phyloP scores from a whole-genome alignment of 2,329 filamentous ascomycete genomes.

The Trichoderma polysporum region DNA sequence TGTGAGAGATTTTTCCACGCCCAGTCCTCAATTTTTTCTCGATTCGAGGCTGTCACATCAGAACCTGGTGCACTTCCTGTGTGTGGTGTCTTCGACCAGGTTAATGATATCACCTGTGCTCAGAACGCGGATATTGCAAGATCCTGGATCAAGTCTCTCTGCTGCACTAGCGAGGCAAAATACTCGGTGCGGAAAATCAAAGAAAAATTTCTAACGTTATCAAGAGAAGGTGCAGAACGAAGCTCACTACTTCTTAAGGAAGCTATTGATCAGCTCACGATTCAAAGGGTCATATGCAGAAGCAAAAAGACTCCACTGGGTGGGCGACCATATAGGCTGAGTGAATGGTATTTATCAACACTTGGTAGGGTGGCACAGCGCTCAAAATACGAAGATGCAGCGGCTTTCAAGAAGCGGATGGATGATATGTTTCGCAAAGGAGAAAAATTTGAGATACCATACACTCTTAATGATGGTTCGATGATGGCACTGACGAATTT shows the following conservation, averaged over 20 bases:
- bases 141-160: slow-evolving; percentile 61
- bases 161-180: slow-evolving; percentile 50
- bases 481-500: slow-evolving; percentile 68
- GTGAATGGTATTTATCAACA: slow-evolving; percentile 55
- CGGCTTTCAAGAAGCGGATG: slow-evolving; percentile 58
- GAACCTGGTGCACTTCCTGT: slow-evolving; percentile 44
- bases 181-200: slow-evolving; percentile 51
- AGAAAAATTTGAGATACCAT: slow-evolving; percentile 49
- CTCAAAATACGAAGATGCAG: slow-evolving; percentile 58
- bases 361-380: slow-evolving; percentile 57
- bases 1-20: slow-evolving; percentile 57
- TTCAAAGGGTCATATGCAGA: slow-evolving; percentile 56
- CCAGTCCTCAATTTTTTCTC: slow-evolving; percentile 55
- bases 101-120: not conserved
- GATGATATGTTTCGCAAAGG: slow-evolving; percentile 53
- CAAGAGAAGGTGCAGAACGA: slow-evolving; percentile 37
- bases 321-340: slow-evolving; percentile 63
- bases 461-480: slow-evolving; percentile 61
- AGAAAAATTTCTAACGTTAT: slow-evolving; percentile 53
- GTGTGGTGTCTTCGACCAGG: not conserved
- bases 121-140: slow-evolving; percentile 44
- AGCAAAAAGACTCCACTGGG: slow-evolving; percentile 57
- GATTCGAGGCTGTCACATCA: slow-evolving; percentile 55
- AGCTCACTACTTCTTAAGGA: slow-evolving; percentile 47
- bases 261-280: slow-evolving; percentile 50